Conservation (phyloP, 2,329 filamentous ascomycete species). For the Bipolaris cookei region DNA sequence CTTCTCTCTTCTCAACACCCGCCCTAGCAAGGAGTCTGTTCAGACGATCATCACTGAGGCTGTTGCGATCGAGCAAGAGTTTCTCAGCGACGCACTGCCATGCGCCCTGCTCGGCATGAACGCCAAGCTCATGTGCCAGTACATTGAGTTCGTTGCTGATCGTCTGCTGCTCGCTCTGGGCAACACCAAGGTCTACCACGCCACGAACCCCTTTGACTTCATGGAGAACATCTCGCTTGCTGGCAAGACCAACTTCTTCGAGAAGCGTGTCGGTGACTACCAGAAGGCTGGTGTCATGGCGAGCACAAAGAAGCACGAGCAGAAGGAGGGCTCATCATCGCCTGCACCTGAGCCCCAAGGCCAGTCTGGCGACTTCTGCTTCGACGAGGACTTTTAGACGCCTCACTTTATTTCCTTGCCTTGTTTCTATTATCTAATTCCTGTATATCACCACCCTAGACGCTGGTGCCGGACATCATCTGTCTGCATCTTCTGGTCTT, state of each 20-base stretch:
- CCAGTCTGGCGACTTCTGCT: conserved; percentile 77
- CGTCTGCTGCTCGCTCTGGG: conserved; percentile 90
- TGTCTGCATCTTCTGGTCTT: conserved; percentile 35
- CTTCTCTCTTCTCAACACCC: conserved; percentile 95
- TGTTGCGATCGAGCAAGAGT: conserved; percentile 94
- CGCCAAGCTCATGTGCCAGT: conserved; percentile 95
- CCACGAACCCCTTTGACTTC: conserved; percentile 97
- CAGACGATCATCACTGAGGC: conserved; percentile 92
- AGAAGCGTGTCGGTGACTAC: conserved; percentile 99
- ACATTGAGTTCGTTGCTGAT: conserved; percentile 99
- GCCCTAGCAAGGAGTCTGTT: conserved; percentile 81
- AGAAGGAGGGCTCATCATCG: conserved; percentile 52
- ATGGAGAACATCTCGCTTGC: conserved; percentile 99
- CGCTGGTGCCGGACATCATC: conserved; percentile 30
- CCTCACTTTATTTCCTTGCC: conserved; percentile 22
- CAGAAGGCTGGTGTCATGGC: conserved; percentile 99
- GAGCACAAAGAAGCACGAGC: conserved; percentile 76
- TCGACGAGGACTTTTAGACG: conserved; percentile 94
- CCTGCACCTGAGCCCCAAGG: conserved; percentile 53
- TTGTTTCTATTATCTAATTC: conserved; percentile 30
- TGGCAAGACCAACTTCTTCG: conserved; percentile 99
- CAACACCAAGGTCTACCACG: conserved; percentile 92
- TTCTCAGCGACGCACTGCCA: conserved; percentile 93
- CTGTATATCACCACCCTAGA: conserved; percentile 35
- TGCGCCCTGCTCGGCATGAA: conserved; percentile 97